phyloP scores from a whole-genome alignment of 2,329 filamentous ascomycete genomes.

The Xylariaceae sp. region DNA sequence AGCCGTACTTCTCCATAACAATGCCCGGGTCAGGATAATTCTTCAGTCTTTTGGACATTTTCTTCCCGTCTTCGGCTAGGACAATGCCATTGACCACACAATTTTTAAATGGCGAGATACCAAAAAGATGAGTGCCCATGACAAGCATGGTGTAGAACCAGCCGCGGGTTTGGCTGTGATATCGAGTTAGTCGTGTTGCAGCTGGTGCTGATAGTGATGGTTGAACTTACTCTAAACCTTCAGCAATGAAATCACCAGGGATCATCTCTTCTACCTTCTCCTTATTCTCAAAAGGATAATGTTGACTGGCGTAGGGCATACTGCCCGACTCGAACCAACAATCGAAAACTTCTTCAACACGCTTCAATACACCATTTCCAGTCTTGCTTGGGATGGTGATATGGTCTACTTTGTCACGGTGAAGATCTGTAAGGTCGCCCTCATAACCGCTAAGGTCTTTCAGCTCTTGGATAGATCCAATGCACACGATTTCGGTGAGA shows the following conservation, averaged over 20 bases:
- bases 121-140: constrained; percentile 82
- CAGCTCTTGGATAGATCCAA: constrained; percentile 81
- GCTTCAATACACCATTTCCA: constrained; percentile 77
- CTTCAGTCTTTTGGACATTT: constrained; percentile 96
- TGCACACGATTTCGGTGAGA: constrained; percentile 76
- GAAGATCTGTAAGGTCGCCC: constrained; percentile 79
- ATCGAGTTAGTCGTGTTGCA: constrained; percentile 5
- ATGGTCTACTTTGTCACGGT: constrained; percentile 87
- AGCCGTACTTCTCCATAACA: constrained; percentile 84
- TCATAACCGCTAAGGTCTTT: constrained; percentile 81
- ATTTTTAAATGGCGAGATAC: constrained; percentile 83
- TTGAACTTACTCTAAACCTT: constrained; percentile 74
- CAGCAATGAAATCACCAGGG: constrained; percentile 91
- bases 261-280: constrained; percentile 77
- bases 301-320: constrained; percentile 88
- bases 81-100: constrained; percentile 96
- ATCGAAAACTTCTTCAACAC: constrained; percentile 87
- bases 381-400: constrained; percentile 90
- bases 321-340: constrained; percentile 97
- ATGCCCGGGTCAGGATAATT: constrained; percentile 88
- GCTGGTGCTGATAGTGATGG: too few relatives aligned
- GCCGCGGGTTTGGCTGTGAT: constrained; percentile 67
- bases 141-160: constrained; percentile 97
- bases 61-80: constrained; percentile 90
- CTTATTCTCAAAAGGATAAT: constrained; percentile 89